Percentiles rank a stretch among this genome's conserved stretches.
Conservation (phyloP, 306 rosid genomes). For the Luffa aegyptiaca region DNA sequence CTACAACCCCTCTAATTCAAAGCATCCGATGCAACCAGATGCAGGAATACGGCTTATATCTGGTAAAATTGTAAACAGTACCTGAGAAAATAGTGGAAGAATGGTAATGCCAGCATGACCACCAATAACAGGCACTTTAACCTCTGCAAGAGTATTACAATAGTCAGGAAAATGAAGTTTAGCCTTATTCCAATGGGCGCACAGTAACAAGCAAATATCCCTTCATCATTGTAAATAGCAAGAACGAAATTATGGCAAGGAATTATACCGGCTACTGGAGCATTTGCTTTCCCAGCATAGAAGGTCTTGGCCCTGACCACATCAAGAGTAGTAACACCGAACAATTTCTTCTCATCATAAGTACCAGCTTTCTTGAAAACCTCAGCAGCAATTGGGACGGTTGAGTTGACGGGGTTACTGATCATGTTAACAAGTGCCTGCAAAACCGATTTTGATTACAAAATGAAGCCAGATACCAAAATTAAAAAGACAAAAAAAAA, state of each 20-base stretch:
- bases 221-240: not conserved
- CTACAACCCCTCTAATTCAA: not conserved
- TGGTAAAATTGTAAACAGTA: conserved; percentile 7
- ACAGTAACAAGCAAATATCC: not conserved
- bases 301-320: conserved; percentile 95
- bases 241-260: not conserved
- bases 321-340: conserved; percentile 97
- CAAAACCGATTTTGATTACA: not conserved
- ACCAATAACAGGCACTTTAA: conserved; percentile 93
- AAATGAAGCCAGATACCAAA: not conserved
- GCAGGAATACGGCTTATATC: not conserved
- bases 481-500: not conserved
- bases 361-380: conserved; percentile 93
- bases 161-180: not conserved
- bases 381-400: conserved; percentile 95
- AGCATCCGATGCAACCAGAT: conserved; percentile 8
- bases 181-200: not conserved
- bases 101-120: conserved; percentile 97
- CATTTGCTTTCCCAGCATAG: conserved; percentile 87
- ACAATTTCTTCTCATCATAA: conserved; percentile 68
- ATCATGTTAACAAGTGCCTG: conserved; percentile 95
- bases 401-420: conserved; percentile 96
- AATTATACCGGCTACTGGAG: conserved; percentile 70
- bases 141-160: conserved; percentile 49
- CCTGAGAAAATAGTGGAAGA: conserved; percentile 97